Evolutionary conservation across 1,284 basidiomycete genomes (phyloP), one percentile per base, ranked within the genome.

Genomic region (Sporisorium iseilematis-ciliati): DNA sequence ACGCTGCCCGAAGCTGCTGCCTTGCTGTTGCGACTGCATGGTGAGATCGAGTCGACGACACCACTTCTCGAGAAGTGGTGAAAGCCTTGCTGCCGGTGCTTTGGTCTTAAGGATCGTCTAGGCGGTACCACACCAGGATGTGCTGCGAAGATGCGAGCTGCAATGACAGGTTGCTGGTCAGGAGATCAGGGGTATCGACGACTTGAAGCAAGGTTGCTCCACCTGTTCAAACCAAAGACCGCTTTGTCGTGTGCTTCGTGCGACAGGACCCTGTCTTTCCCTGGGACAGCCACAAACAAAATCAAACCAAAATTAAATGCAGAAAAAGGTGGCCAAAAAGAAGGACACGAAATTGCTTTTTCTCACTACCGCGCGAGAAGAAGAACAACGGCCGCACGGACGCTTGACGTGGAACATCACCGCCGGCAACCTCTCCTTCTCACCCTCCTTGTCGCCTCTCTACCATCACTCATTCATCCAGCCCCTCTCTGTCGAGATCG

Each of bases 341-440:
- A 48, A 16, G 26, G 48, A 20, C 29, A 31, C n/a, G 20, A 49
- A 49, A 49, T 49, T 46, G 20, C 26, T 21, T 16, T 7, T 7
- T 7, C 25, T 29, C 29, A 29, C n/a, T 57, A 31, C 52, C 59
- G 65, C 59, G 65, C 65, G 65, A 68, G 59, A 57, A 68, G 59
- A 62, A 57, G 54, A 59, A n/a, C n/a, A n/a, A n/a, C 42, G 6
- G 7, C 14, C 65, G 58, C 65, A 67, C 65, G 65, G 59, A 68
- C 55, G 55, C 43, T 35, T 33, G 56, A 60, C 65, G 65, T 68
- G 65, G 65, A 61, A 62, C 25, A 23, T 25, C 10, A 29, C 50
- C 7, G 21, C 45, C 38, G 16, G 2, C 53, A 48, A 16, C 40
- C 51, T 5, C 21, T 25, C n/a, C n/a, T 41, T 16, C 35, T 25